Evolutionary conservation across 1,284 basidiomycete genomes (phyloP), one percentile per base, ranked within the genome.

Genomic region (Pisolithus thermaeus): DNA sequence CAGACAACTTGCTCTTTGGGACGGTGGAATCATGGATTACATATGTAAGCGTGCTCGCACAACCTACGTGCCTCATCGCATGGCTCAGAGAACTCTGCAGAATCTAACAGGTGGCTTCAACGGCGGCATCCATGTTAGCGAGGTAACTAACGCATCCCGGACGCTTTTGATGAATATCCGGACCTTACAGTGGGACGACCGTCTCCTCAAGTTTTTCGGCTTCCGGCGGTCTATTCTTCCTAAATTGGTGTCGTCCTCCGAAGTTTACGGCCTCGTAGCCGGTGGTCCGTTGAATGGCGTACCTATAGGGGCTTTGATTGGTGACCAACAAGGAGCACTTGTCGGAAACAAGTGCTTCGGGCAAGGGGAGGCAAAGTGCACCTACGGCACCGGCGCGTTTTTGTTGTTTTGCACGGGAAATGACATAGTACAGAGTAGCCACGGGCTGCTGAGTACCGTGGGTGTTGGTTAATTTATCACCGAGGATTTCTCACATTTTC

Each of bases 21-120:
- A 99, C 97, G 0, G 86, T 99, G 51, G 97, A 99, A 70, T 92
- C 90, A 32, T 99, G 96, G 94, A 80, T 98, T 51, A 81, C 89
- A 57, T 97, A 94, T 70, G 92, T 92, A 60, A 52, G 87, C 25
- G 22, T 14, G 51, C 32, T 53, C 50, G 42, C 51, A 36, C 46
- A 49, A 49, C 47, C 49, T 53, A 35, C 32, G n/a, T n/a, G 23
- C 28, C 14, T 30, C 55, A 52, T n/a, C 43, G 38, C 39, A 46
- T 30, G 39, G 22, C 50, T 42, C n/a, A 47, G 40, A 54, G 53
- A 47, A 32, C 27, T 3, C 51, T 47, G 48, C 65, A 94, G 90
- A 92, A 94, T 69, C 76, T 96, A 18, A 87, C 92, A 5, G 92
- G 92, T 52, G 87, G 88, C 23, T 70, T 72, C 2, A 61, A 75